Evolutionary conservation across 768 basidiomycete genomes (phyloP), one percentile per base, ranked within the genome.

Genomic region (Vishniacozyma victoriae): DNA sequence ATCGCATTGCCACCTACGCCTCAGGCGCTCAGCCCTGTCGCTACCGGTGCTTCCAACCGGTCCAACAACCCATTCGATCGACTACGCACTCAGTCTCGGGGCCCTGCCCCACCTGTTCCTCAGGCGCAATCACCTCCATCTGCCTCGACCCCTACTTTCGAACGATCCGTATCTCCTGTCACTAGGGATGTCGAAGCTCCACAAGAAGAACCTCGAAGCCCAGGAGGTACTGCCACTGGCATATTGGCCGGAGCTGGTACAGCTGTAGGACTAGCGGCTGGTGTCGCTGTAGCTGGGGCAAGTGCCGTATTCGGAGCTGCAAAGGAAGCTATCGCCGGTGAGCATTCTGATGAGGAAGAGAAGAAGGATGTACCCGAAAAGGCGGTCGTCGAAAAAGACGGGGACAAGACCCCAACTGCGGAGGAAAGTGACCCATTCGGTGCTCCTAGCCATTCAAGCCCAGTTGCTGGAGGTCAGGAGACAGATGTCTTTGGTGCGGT

Each of bases 61-160:
- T 90, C 86, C 62, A 93, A 47, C 63, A 96, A 96, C 69, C 92
- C 91, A 3, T 96, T 96, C 63, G 90, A 87, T 50, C 76, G 84
- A 38, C 70, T 91, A 33, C 24, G 75, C 76, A 23, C 44, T 48
- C 50, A 29, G 43, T 40, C 56, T 24, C 42, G 25, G 16, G 29
- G 23, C 22, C 15, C 54, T 13, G 18, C 44, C 5, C n/a, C 19
- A 31, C 19, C 48, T 23, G 18, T 43, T 36, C 33, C 36, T 14
- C 25, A 38, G 18, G 12, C 20, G 22, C 24, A 18, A 23, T 31
- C 31, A 25, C 24, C 48, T 25, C 42, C 24, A 16, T 11, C 43
- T 2, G 31, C 29, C 35, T 41, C 40, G 36, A 24, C n/a, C n/a
- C 15, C 25, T 9, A 40, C 14, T 11, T 19, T 11, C 24, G 15